phyloP scores from a whole-genome alignment of 768 basidiomycete species.

The Gymnopilus dilepis region DNA sequence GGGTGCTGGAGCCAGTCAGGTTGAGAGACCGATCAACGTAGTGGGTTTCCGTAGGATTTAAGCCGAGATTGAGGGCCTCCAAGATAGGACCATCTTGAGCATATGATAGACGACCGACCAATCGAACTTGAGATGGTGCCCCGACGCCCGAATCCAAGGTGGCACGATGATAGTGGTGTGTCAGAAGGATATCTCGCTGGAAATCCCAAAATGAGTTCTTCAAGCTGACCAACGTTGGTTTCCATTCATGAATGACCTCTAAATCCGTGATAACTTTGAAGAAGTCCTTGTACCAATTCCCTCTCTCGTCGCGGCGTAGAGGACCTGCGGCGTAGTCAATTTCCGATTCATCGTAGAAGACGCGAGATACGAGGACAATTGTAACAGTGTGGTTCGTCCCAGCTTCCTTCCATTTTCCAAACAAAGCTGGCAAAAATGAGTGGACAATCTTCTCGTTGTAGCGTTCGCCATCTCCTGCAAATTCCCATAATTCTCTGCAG shows the following conservation, averaged over 20 bases:
- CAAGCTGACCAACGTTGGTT: constrained; percentile 81
- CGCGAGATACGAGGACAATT: constrained; percentile 92
- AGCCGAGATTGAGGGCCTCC: constrained; percentile 90
- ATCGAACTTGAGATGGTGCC: constrained; percentile 61
- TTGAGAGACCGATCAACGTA: constrained; percentile 95
- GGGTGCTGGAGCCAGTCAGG: constrained; percentile 82
- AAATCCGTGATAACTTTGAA: constrained; percentile 95
- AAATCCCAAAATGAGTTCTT: constrained; percentile 92
- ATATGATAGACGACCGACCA: constrained; percentile 79
- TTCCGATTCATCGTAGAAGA: constrained; percentile 85
- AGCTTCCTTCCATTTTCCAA: constrained; percentile 81
- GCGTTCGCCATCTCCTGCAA: constrained; percentile 94
- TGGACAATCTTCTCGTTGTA: constrained; percentile 98
- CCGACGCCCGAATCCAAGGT: constrained; percentile 51
- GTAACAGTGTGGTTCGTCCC: constrained; percentile 93
- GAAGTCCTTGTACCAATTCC: constrained; percentile 91
- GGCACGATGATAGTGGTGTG: constrained; percentile 86
- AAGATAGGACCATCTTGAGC: constrained; percentile 96
- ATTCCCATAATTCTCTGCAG: constrained; percentile 95
- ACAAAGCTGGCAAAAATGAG: constrained; percentile 91
- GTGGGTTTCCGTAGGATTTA: constrained; percentile 93
- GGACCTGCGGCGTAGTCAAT: constrained; percentile 85
- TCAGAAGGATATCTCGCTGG: constrained; percentile 88
- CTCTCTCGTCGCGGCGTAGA: constrained; percentile 74
- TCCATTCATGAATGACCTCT: constrained; percentile 89